A percentile compares a stretch with the other conserved stretches of the same genome.
Evolutionary conservation across 306 rosid species (phyloP).

Genomic region (Pyrus betulifolia): DNA sequence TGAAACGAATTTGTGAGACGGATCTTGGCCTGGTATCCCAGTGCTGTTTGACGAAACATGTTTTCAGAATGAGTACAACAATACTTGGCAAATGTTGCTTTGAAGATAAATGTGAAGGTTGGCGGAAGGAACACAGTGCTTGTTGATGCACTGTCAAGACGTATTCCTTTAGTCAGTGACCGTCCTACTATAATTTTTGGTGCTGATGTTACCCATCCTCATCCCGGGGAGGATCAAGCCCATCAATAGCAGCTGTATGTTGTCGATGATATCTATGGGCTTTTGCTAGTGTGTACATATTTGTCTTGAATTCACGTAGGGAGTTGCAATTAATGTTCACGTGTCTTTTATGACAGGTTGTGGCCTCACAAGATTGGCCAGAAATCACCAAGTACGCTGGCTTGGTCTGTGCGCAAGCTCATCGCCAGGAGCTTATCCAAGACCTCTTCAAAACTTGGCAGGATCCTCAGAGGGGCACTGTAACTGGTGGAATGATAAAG

Average conservation of each 20-base stretch:
- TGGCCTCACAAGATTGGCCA: slow-evolving; percentile 99
- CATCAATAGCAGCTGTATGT: slow-evolving; percentile 94
- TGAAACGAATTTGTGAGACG: slow-evolving; percentile 89
- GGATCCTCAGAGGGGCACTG: slow-evolving; percentile 79
- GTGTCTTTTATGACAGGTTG: slow-evolving; percentile 46
- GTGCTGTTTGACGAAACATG: slow-evolving; percentile 87
- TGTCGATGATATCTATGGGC: neutral
- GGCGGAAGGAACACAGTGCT: slow-evolving; percentile 97
- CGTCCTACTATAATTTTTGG: slow-evolving; percentile 95
- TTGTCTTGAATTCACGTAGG: neutral
- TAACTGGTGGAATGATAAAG: slow-evolving; percentile 96
- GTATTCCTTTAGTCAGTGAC: slow-evolving; percentile 87
- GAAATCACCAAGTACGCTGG: slow-evolving; percentile 96
- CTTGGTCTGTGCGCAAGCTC: slow-evolving; percentile 94
- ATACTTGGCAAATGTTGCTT: slow-evolving; percentile 84
- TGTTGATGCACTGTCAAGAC: slow-evolving; percentile 83
- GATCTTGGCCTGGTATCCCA: slow-evolving; percentile 95
- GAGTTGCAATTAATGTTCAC: neutral
- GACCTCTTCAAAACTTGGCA: slow-evolving; percentile 91
- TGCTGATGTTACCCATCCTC: slow-evolving; percentile 99
- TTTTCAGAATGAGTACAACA: slow-evolving; percentile 80
- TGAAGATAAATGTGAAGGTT: slow-evolving; percentile 90
- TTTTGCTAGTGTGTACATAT: neutral
- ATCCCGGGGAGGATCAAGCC: slow-evolving; percentile 98
- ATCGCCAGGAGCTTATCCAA: slow-evolving; percentile 91